Evolutionary conservation across 768 basidiomycete genomes (phyloP).

Genomic region (Russula foetens): DNA sequence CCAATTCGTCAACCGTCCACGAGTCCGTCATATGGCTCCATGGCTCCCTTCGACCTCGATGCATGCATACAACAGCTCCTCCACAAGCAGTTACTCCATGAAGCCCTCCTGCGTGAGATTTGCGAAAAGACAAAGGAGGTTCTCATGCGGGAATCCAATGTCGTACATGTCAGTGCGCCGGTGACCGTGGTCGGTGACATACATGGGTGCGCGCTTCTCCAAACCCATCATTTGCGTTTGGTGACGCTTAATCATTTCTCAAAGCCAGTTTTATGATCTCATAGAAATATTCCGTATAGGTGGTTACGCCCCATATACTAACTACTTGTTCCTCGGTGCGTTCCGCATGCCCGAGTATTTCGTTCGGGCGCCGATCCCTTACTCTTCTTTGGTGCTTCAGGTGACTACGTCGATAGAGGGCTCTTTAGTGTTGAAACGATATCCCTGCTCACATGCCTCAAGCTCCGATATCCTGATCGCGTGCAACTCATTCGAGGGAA

Average conservation of each 20-base stretch:
- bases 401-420: constrained; percentile 97
- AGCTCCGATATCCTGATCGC: constrained; percentile 92
- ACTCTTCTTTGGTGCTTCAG: constrained; percentile 34
- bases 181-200: constrained; percentile 99
- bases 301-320: constrained; percentile 91
- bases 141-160: constrained; percentile 97
- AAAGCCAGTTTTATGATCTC: constrained; percentile 99
- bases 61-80: constrained; percentile 89
- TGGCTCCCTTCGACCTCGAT: constrained; percentile 86
- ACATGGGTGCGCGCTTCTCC: constrained; percentile 68
- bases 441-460: constrained; percentile 92
- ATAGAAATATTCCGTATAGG: constrained; percentile 99
- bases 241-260: constrained; percentile 29
- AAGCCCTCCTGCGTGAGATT: constrained; percentile 92
- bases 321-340: constrained; percentile 95
- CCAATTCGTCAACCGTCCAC: too few species aligned
- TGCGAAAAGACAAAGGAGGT: constrained; percentile 99
- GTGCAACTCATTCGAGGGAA: constrained; percentile 97
- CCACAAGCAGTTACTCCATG: constrained; percentile 89
- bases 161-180: constrained; percentile 93
- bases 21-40: constrained; percentile 20
- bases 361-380: neutral
- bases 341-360: constrained; percentile 17
- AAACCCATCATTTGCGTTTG: constrained; percentile 18
- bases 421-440: constrained; percentile 98